Conservation (phyloP, 2,329 filamentous ascomycete genomes). For the Colletotrichum orbiculare region DNA sequence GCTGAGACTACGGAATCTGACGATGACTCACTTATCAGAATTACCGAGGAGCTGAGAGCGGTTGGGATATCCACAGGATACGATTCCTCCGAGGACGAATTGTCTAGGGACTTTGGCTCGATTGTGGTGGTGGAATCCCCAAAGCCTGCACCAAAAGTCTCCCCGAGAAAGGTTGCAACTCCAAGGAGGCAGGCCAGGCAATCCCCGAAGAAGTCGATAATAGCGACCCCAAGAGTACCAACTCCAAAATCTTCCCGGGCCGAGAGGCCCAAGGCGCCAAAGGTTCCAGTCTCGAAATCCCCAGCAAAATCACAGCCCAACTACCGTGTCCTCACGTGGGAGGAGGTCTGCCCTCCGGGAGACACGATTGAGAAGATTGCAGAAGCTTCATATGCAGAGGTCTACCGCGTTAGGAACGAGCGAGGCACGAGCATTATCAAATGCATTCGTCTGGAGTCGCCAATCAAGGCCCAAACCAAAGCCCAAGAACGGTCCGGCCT, state of each 20-base stretch:
- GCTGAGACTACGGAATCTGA: slow-evolving; percentile 12
- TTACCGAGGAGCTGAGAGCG: slow-evolving; percentile 49
- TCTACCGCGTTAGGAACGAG: slow-evolving; percentile 70
- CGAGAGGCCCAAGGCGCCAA: background rate
- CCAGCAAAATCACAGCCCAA: slow-evolving; percentile 35
- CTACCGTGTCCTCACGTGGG: slow-evolving; percentile 64
- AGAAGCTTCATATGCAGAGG: slow-evolving; percentile 74
- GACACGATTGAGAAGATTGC: slow-evolving; percentile 71
- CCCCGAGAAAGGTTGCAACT: background rate
- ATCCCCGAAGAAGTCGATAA: slow-evolving; percentile 8
- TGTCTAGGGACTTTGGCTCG: slow-evolving; percentile 19
- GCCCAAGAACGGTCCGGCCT: slow-evolving; percentile 63
- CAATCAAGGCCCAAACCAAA: slow-evolving; percentile 68
- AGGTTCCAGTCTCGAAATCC: background rate
- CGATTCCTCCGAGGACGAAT: slow-evolving; percentile 34
- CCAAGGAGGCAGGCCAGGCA: slow-evolving; percentile 5
- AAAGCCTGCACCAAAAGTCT: background rate
- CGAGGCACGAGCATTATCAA: slow-evolving; percentile 74
- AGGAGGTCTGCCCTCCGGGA: slow-evolving; percentile 65
- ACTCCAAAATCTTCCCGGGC: background rate
- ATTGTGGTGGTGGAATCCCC: slow-evolving; percentile 18
- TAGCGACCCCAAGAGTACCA: background rate
- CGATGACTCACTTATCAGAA: slow-evolving; percentile 41
- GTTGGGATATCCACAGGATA: slow-evolving; percentile 43
- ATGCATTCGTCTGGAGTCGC: slow-evolving; percentile 68